phyloP scores from a whole-genome alignment of 495 filamentous ascomycete species.

The Penicillium coprophilum region DNA sequence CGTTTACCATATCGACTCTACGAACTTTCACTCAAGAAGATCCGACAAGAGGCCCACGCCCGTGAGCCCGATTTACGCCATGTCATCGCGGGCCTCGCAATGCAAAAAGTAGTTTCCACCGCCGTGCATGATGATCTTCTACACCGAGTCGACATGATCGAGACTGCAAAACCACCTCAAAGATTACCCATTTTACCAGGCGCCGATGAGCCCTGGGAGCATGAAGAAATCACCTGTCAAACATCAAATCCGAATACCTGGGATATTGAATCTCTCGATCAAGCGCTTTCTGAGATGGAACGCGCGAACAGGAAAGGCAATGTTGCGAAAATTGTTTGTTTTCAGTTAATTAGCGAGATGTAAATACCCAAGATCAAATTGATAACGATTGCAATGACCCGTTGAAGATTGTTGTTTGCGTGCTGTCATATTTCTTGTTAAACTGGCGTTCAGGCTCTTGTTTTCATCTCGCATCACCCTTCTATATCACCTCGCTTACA shows the following conservation, averaged over 20 bases:
- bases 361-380: not conserved
- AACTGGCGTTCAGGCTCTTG: not conserved
- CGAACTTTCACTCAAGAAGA: conserved; percentile 29
- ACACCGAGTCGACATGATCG: conserved; percentile 20
- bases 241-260: not conserved
- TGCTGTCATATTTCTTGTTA: not conserved
- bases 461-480: not conserved
- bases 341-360: conserved; percentile 27
- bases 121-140: conserved; percentile 22
- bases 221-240: conserved; percentile 9
- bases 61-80: conserved; percentile 27
- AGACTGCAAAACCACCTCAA: conserved; percentile 3
- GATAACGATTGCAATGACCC: not conserved
- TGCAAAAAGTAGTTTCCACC: conserved; percentile 21
- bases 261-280: conserved; percentile 23
- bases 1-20: conserved; percentile 28
- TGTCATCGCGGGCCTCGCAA: conserved; percentile 25
- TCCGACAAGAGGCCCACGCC: conserved; percentile 26
- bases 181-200: conserved; percentile 18
- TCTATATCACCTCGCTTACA: not conserved
- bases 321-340: conserved; percentile 24
- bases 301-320: conserved; percentile 20
- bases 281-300: conserved; percentile 23
- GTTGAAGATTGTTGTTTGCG: not conserved
- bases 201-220: conserved; percentile 15